Conservation (phyloP, 2,329 filamentous ascomycete species). For the Colletotrichum higginsianum region DNA sequence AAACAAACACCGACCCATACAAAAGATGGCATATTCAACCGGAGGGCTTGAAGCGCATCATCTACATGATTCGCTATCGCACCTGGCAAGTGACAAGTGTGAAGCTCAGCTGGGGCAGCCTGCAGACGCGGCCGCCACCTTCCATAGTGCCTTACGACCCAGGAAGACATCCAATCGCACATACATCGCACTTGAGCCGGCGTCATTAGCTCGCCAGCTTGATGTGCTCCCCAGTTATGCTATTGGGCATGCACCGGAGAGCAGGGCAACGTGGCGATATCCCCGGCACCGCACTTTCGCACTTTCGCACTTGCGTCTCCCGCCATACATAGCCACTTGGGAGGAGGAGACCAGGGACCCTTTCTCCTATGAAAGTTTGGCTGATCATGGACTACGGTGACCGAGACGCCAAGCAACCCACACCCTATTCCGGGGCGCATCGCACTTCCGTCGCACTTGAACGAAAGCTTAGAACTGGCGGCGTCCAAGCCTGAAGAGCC, state of each 20-base stretch:
- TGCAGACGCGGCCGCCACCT: not conserved
- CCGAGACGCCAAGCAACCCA: not conserved
- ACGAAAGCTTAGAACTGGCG: not conserved
- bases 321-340: not conserved
- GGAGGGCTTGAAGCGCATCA: not conserved
- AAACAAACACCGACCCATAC: not conserved
- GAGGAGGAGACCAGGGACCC: not conserved
- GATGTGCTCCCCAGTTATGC: not conserved
- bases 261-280: no score
- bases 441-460: not conserved
- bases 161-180: not conserved
- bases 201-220: not conserved
- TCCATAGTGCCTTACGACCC: not conserved
- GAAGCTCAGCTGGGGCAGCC: not conserved
- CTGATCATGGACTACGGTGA: not conserved
- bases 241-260: not conserved
- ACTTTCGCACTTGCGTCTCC: not conserved
- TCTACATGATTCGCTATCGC: not conserved
- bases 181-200: not conserved
- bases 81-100: not conserved
- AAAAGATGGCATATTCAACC: not conserved
- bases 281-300: not conserved
- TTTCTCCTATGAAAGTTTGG: not conserved
- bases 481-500: not conserved
- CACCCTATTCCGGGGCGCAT: not conserved